These are phyloP conservation scores for Zea luxurians DNA, from an alignment of 176 grass and related monocot species.

Conservation along the genomic window DNA sequence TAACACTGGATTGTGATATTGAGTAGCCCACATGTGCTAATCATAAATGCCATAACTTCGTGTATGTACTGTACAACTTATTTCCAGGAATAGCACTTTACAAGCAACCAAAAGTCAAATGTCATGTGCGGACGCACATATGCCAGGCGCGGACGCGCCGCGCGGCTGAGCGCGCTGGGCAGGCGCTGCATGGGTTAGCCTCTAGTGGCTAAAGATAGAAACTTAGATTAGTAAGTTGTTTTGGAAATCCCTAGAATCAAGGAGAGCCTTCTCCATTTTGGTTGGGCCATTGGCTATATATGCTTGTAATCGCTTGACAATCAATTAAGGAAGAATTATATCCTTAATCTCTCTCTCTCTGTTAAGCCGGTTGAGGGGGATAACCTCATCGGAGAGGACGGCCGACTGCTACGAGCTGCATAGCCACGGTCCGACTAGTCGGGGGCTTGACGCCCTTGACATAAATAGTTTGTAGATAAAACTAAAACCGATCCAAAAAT, in stretches of 20 bases:
- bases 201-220: not conserved
- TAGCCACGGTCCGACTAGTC: too few relatives aligned
- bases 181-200: not conserved
- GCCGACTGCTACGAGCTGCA: too few relatives aligned
- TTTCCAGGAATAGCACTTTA: not conserved
- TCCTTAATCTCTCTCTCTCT: too few relatives aligned
- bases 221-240: not conserved
- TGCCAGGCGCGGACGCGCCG: too few relatives aligned
- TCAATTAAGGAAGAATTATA: not conserved
- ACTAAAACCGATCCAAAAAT: not conserved
- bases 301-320: not conserved
- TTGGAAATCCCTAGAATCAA: not conserved
- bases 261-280: not conserved
- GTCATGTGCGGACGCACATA: too few relatives aligned
- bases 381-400: too few relatives aligned
- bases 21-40: not conserved
- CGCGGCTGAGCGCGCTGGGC: too few relatives aligned
- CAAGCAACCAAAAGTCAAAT: slow-evolving; percentile 7
- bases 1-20: too few relatives aligned
- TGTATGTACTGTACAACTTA: not conserved
- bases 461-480: not conserved
- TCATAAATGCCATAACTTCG: not conserved
- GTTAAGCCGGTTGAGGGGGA: too few relatives aligned
- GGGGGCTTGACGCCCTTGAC: too few relatives aligned
- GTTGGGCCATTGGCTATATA: not conserved